Evolutionary conservation across 352 stramenopile genomes (phyloP).

Genomic region (Phytophthora cryptogea): DNA sequence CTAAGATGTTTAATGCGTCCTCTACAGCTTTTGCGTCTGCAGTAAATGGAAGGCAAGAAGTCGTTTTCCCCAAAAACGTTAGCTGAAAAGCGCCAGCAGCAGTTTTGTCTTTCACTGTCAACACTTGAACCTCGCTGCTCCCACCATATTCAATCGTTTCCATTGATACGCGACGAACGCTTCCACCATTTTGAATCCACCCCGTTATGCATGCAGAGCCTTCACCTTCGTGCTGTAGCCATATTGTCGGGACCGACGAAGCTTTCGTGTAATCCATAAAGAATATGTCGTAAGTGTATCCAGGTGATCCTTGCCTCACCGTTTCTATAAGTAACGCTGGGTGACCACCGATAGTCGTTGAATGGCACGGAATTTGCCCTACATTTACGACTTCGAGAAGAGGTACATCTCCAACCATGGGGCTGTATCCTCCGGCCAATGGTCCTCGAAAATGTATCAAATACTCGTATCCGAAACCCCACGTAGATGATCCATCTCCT

Average conservation of each 20-base stretch:
- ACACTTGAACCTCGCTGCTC: slow-evolving; percentile 60
- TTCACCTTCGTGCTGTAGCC: slow-evolving; percentile 34
- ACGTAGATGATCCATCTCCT: slow-evolving; percentile 62
- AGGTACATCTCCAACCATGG: slow-evolving; percentile 58
- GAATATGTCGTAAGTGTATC: slow-evolving; percentile 80
- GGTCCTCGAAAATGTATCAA: slow-evolving; percentile 66
- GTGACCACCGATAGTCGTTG: slow-evolving; percentile 39
- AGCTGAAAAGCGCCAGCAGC: slow-evolving; percentile 35
- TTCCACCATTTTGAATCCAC: slow-evolving; percentile 44
- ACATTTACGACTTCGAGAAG: slow-evolving; percentile 59
- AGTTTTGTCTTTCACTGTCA: slow-evolving; percentile 44
- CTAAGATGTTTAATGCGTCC: slow-evolving; percentile 31
- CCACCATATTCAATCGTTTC: slow-evolving; percentile 58
- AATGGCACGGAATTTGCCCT: slow-evolving; percentile 42
- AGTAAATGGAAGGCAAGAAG: slow-evolving; percentile 53
- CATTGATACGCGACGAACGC: slow-evolving; percentile 47
- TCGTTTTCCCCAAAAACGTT: slow-evolving; percentile 47
- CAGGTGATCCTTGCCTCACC: slow-evolving; percentile 53
- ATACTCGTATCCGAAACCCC: slow-evolving; percentile 85
- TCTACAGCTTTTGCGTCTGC: slow-evolving; percentile 30
- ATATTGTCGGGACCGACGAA: slow-evolving; percentile 35
- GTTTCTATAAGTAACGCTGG: slow-evolving; percentile 75
- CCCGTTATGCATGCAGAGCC: slow-evolving; percentile 16
- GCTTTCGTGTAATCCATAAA: slow-evolving; percentile 54
- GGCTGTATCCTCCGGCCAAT: slow-evolving; percentile 55